Base-by-base conservation (phyloP, 2,329 filamentous ascomycete genomes). In the Fusarium annulatum region DNA sequence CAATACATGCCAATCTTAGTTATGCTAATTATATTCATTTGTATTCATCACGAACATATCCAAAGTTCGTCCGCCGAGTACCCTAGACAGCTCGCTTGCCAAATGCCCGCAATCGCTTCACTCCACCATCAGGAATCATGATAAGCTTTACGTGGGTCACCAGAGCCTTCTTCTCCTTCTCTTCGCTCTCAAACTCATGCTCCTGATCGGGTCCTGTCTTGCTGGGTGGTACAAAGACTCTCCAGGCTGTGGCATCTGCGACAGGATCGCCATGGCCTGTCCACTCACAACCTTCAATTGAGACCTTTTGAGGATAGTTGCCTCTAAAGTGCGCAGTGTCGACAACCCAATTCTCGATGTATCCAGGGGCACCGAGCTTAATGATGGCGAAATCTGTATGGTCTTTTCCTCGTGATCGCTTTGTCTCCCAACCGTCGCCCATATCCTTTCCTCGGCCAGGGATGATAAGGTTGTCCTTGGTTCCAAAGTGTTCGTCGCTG, bases 121-220 rank as follows among this genome's bases (percentile, higher is more conserved):
- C 93, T 30, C 96, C 95, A 39, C 96, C 95, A 82, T 98, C 95
- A 0, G 96, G 96, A 76, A 97, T 94, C 80, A 98, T 96, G 39
- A 94, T 93, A 80, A 98, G 86, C 88, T 97, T 98, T 28, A 95
- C 91, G 83, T 96, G 95, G 18, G 93, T 94, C 78, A 94, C 93
- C 5, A 86, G 84, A 79, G 86, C 87, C 39, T 89, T 89, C 75
- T 87, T 85, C 42, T 90, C 89, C 74, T 87, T 84, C 23, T 90
- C 85, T 64, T 86, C 77, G 61, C 85, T 88, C 38, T 83, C 84
- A 79, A 92, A 93, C 71, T 88, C 87, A 80, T 94, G 92, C 84
- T 95, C 93, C 77, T 86, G 85, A 80, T 96, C 93, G 23, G 93
- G 91, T 4, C 91, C 90, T 67, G 90, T 92, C 82, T 91, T 92